Evolutionary conservation across 345 rosid species (phyloP).

Genomic region (Geranium brycei): DNA sequence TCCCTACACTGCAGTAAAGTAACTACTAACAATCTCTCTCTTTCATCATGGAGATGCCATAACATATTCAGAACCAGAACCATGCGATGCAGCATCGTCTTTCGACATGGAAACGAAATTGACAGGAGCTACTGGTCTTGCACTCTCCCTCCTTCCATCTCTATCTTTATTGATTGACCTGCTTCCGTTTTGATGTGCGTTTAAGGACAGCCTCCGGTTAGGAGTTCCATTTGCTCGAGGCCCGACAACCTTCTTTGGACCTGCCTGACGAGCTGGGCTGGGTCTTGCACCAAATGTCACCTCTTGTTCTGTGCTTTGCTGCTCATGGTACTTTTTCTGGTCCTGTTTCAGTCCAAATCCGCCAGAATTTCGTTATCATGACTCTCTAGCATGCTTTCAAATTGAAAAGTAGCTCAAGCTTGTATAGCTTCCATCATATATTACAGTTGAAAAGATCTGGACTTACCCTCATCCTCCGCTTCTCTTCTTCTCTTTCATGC

Average conservation of each 20-base stretch:
- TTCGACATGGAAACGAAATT: conserved; percentile 56
- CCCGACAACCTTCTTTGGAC: conserved; percentile 63
- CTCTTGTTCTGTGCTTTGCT: conserved; percentile 71
- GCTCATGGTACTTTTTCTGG: conserved; percentile 80
- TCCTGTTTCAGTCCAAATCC: conserved; percentile 22
- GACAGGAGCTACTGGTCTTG: conserved; percentile 46
- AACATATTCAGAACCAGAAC: conserved; percentile 51
- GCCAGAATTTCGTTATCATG: background rate
- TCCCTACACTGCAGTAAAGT: too few relatives aligned
- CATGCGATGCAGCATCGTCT: conserved; percentile 56
- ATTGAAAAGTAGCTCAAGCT: too few relatives aligned
- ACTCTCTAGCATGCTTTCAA: background rate
- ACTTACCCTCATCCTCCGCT: conserved; percentile 54
- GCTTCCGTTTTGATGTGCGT: conserved; percentile 64
- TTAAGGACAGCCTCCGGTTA: conserved; percentile 63
- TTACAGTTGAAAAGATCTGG: too few relatives aligned
- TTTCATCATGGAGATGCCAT: conserved; percentile 53
- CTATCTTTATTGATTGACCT: conserved; percentile 39
- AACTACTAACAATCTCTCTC: too few relatives aligned
- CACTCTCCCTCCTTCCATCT: conserved; percentile 53
- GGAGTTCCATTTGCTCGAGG: conserved; percentile 79
- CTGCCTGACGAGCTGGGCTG: conserved; percentile 65
- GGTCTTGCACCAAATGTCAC: conserved; percentile 47
- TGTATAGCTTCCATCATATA: too few relatives aligned
- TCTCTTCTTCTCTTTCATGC: conserved; percentile 95